A percentile compares a stretch with the other conserved stretches of the same genome.
phyloP scores from a whole-genome alignment of 1,284 basidiomycete species.

The Apiotrichum sp. region DNA sequence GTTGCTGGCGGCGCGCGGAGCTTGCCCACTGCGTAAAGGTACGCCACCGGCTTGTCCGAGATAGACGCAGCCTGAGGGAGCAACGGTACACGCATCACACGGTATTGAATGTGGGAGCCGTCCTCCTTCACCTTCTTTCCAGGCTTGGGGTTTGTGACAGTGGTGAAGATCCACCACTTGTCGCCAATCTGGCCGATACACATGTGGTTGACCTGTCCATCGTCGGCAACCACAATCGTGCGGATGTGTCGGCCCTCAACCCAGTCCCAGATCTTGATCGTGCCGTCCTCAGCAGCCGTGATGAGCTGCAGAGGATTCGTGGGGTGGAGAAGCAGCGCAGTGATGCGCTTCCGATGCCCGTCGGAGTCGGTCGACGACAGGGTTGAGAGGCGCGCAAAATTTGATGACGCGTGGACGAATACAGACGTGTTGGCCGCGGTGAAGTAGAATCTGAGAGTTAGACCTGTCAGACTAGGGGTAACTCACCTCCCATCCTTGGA shows the following conservation, averaged over 20 bases:
- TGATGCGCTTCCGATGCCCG: conserved; percentile 58
- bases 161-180: conserved; percentile 37
- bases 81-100: conserved; percentile 23
- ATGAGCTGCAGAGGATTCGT: conserved; percentile 84
- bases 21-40: conserved; percentile 25
- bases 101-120: conserved; percentile 18
- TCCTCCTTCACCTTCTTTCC: conserved; percentile 15
- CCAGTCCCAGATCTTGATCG: conserved; percentile 87
- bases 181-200: conserved; percentile 30
- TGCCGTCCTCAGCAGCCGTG: conserved; percentile 76
- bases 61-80: conserved; percentile 1
- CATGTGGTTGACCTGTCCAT: conserved; percentile 55
- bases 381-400: conserved; percentile 69
- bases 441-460: conserved; percentile 69
- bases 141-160: conserved; percentile 20
- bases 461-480: not conserved
- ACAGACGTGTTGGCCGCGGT: conserved; percentile 67
- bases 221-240: conserved; percentile 59
- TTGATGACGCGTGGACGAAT: conserved; percentile 67
- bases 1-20: conserved; percentile 28
- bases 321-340: conserved; percentile 72
- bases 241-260: conserved; percentile 75
- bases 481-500: conserved; percentile 78
- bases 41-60: conserved; percentile 11
- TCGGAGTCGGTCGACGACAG: conserved; percentile 52